phyloP scores from a whole-genome alignment of 108 stramenopile genomes.

The Conticribra weissflogii region DNA sequence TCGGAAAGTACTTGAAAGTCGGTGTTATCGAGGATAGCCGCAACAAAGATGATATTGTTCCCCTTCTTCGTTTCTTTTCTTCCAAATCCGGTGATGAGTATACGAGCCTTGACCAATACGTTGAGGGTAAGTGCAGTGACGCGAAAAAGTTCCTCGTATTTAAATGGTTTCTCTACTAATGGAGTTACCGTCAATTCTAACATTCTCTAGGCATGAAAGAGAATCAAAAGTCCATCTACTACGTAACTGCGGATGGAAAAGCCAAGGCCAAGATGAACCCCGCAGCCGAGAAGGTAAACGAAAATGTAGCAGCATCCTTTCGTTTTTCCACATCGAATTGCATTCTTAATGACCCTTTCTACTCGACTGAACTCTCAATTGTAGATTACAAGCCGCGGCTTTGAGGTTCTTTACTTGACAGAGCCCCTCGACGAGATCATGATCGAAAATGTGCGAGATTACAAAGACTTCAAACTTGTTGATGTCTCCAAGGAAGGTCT shows the following conservation, averaged over 20 bases:
- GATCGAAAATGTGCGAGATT: slow-evolving; percentile 86
- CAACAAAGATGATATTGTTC: slow-evolving; percentile 88
- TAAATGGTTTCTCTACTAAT: too few species aligned
- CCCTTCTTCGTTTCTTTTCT: slow-evolving; percentile 87
- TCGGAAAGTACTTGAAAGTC: slow-evolving; percentile 98
- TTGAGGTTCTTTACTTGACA: slow-evolving; percentile 92
- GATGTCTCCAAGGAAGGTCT: slow-evolving; percentile 94
- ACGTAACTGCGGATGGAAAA: slow-evolving; percentile 94
- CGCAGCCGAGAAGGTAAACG: slow-evolving; percentile 93
- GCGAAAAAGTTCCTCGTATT: too few species aligned
- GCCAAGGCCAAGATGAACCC: slow-evolving; percentile 84
- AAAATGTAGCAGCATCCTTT: too few species aligned
- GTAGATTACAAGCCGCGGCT: slow-evolving; percentile 77
- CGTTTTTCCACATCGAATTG: too few species aligned
- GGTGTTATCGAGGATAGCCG: slow-evolving; percentile 91
- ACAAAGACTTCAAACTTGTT: slow-evolving; percentile 81
- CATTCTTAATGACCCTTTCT: too few species aligned
- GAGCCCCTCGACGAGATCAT: slow-evolving; percentile 98
- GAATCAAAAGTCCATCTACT: slow-evolving; percentile 93
- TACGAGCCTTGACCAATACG: slow-evolving; percentile 89
- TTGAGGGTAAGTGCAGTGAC: too few species aligned
- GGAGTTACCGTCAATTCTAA: too few species aligned
- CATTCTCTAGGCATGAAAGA: too few species aligned
- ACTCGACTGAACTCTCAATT: too few species aligned
- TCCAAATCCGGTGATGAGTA: slow-evolving; percentile 83